Conservation (phyloP, 2,329 filamentous ascomycete species). For the Diaporthe sp. region DNA sequence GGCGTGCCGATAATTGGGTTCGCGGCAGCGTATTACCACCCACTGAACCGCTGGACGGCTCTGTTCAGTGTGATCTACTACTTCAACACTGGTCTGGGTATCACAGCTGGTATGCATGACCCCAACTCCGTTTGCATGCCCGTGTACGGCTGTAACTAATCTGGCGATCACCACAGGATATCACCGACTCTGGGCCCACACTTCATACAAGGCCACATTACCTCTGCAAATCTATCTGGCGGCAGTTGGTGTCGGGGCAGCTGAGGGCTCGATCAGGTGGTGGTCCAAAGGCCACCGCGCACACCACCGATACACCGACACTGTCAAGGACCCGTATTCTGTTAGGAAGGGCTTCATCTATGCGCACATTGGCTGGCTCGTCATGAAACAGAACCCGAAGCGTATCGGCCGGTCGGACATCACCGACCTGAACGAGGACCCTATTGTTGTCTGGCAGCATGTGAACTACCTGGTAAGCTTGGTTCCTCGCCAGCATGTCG, state of each 20-base stretch:
- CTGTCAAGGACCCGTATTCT: slow-evolving; percentile 91
- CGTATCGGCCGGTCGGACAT: slow-evolving; percentile 90
- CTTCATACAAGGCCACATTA: slow-evolving; percentile 82
- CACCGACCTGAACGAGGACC: slow-evolving; percentile 87
- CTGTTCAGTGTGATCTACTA: slow-evolving; percentile 84
- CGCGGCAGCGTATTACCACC: slow-evolving; percentile 79
- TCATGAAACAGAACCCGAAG: slow-evolving; percentile 95
- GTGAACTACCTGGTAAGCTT: slow-evolving; percentile 75
- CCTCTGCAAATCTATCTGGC: slow-evolving; percentile 88
- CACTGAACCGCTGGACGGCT: slow-evolving; percentile 78
- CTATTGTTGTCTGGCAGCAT: slow-evolving; percentile 90
- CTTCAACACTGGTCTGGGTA: slow-evolving; percentile 86
- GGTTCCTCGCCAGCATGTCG: accelerated
- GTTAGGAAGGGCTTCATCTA: slow-evolving; percentile 90
- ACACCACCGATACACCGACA: slow-evolving; percentile 93
- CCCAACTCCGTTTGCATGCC: not conserved
- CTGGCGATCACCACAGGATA: slow-evolving; percentile 59
- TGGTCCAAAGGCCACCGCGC: slow-evolving; percentile 88
- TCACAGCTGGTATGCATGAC: slow-evolving; percentile 70
- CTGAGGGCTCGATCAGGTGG: slow-evolving; percentile 90
- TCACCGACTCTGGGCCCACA: slow-evolving; percentile 89
- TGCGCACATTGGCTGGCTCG: slow-evolving; percentile 90
- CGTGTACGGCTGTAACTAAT: not conserved
- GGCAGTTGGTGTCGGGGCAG: slow-evolving; percentile 84
- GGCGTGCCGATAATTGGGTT: slow-evolving; percentile 81